Evolutionary conservation across 1,139 yeast species (phyloP), one percentile per base, ranked within the genome.

Genomic region (Suhomyces chickasaworum): DNA sequence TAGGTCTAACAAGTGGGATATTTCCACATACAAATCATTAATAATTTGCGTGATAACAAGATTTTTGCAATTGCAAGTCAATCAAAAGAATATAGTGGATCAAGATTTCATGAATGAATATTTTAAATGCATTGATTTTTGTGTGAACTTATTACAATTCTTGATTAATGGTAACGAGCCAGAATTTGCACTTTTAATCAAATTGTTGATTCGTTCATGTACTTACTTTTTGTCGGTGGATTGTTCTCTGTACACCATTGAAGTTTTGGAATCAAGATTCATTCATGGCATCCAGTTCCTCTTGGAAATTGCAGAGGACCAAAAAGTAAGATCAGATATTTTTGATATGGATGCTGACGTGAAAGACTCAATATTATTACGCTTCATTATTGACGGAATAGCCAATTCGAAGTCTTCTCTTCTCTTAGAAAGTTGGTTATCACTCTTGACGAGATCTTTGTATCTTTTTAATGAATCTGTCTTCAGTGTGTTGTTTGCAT

Each of bases 11-110:
- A 61, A 66, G 12, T 77, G 83, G 82, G 80, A 78, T 46, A 70
- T 81, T 6, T 80, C 88, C 0, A 83, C 87, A 0, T 86, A 85
- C 59, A 83, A 83, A 53, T 76, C 81, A 5, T 68, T 86, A 31
- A 57, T 82, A 0, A 54, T 83, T 15, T 66, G 71, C 33, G 64
- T 80, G 2, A 54, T 83, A n/a, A 64, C 73, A 41, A 77, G 71
- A 42, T 81, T 82, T 44, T 57, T 72, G 30, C 46, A 53, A 10
- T 55, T 71, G 41, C 57, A 56, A 45, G 57, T 84, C 15, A 56
- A 61, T 3, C 53, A 56, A 2, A 66, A 61, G 0, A 34, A 66
- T 1, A 48, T 66, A 2, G 44, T 50, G 1, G 60, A 62, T 36
- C 51, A 56, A 6, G 17, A 42, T 17, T 42, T 53, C 3, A 46